phyloP scores from a whole-genome alignment of 202 grass and related monocot species.

The Alloteropsis angusta region DNA sequence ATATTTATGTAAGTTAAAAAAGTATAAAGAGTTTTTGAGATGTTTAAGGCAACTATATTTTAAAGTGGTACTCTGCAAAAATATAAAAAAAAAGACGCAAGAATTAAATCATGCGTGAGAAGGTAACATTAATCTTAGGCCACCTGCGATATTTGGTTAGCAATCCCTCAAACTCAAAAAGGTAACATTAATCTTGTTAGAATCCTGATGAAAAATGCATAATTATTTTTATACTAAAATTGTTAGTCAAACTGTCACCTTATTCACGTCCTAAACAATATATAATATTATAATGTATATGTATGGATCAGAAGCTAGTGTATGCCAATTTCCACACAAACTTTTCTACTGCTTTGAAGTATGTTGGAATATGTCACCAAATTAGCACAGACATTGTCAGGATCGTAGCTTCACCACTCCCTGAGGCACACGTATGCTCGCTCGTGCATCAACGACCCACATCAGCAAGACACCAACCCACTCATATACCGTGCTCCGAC shows the following conservation, averaged over 20 bases:
- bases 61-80: too few species aligned
- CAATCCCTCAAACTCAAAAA: too few species aligned
- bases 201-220: background rate
- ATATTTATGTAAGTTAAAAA: too few species aligned
- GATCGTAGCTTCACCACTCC: background rate
- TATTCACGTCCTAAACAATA: background rate
- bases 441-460: constrained; percentile 26
- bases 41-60: too few species aligned
- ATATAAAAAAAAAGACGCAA: too few species aligned
- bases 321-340: background rate
- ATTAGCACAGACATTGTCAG: background rate
- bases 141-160: too few species aligned
- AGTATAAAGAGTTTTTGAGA: too few species aligned
- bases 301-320: background rate
- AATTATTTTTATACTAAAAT: background rate
- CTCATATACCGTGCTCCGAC: background rate
- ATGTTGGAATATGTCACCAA: background rate
- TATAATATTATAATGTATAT: background rate
- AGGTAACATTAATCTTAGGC: too few species aligned
- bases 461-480: constrained; percentile 17
- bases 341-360: constrained; percentile 5
- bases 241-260: background rate
- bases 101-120: too few species aligned
- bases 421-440: constrained; percentile 4
- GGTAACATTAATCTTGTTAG: background rate